Evolutionary conservation across 2,329 filamentous ascomycete species (phyloP), one percentile per base, ranked within the genome.

Genomic region (Myriosclerotinia curreyana): DNA sequence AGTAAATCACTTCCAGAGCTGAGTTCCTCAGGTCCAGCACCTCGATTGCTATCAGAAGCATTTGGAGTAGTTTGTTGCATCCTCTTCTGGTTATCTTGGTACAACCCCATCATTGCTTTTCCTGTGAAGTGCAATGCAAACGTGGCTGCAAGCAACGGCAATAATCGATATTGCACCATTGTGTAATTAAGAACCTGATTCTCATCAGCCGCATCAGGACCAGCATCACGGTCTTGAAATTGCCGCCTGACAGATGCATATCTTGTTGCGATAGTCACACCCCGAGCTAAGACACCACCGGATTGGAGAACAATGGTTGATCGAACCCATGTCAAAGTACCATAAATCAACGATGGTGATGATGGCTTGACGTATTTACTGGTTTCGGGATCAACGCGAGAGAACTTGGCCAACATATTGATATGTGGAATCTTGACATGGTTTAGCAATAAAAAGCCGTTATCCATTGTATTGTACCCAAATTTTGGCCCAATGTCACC

Each of bases 401-500:
- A 88, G 78, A 87, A 92, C n/a, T 83, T 81, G 60, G 86, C 85
- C 59, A 92, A 77, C 87, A 92, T 90, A 77, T 85, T 88, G 68
- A 86, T 77, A 73, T 92, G 89, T 1, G 89, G 89, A 20, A 92
- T 79, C 75, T 91, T 90, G 76, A 90, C 81, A 22, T 91, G 80
- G 78, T 92, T 92, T 76, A 93, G 86, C 28, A 92, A 81, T 14
- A 92, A 77, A 79, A 90, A 92, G 1, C 90, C 90, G 70, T 92
- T 93, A 75, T 92, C 90, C 89, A 91, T 91, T 14, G 87, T 90
- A 76, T 90, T 90, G 78, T 90, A 91, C 12, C 88, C 88, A 68
- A 90, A 89, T 75, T 92, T 92, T 62, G 90, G 89, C 1, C 90
- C 90, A 75, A 93, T 92, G 69, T 93, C 90, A 53, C 90, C 90